Percentiles rank a stretch among this genome's conserved stretches.
These are phyloP conservation scores for Pleoardoris graminearum DNA, from an alignment of 2,329 filamentous ascomycete species.

Conservation along the genomic window DNA sequence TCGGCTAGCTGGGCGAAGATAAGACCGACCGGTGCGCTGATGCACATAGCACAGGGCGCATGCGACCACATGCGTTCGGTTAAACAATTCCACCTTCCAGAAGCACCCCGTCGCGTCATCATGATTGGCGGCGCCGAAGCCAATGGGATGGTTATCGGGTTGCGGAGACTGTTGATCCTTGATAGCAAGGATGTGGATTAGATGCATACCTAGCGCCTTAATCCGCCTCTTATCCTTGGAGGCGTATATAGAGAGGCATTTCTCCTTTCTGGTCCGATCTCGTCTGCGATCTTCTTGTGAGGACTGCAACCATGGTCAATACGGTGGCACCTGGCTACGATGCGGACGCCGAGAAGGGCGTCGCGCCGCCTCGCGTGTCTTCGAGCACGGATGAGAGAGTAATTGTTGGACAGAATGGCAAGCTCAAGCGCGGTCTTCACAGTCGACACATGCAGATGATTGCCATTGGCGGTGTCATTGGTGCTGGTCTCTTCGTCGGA, in stretches of 20 bases:
- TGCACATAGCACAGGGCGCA: slow-evolving; percentile 1
- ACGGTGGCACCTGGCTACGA: slow-evolving; percentile 7
- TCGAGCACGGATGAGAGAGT: slow-evolving; percentile 8
- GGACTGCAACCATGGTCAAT: neutral
- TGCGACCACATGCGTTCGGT: neutral
- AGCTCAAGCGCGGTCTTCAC: slow-evolving; percentile 15
- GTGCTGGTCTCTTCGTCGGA: slow-evolving; percentile 47
- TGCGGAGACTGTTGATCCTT: slow-evolving; percentile 6
- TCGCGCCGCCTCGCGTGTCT: slow-evolving; percentile 1
- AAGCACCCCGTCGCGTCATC: slow-evolving; percentile 7
- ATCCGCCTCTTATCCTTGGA: neutral
- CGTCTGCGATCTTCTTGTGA: neutral
- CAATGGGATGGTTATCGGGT: slow-evolving; percentile 16
- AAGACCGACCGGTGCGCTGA: slow-evolving; percentile 8
- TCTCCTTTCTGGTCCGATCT: neutral
- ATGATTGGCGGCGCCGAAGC: slow-evolving; percentile 4
- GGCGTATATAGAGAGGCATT: neutral
- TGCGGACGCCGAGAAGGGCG: slow-evolving; percentile 15
- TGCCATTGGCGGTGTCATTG: slow-evolving; percentile 20
- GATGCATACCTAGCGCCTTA: neutral
- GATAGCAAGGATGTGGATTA: slow-evolving; percentile 11
- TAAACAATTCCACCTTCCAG: slow-evolving; percentile 18
- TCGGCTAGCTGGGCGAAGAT: slow-evolving; percentile 4
- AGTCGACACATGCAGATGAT: slow-evolving; percentile 26
- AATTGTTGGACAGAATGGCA: slow-evolving; percentile 7